A percentile compares a stretch with the other conserved stretches of the same genome.
These are phyloP conservation scores for Mrakia gelida DNA, from an alignment of 768 basidiomycete genomes.

Conservation along the genomic window DNA sequence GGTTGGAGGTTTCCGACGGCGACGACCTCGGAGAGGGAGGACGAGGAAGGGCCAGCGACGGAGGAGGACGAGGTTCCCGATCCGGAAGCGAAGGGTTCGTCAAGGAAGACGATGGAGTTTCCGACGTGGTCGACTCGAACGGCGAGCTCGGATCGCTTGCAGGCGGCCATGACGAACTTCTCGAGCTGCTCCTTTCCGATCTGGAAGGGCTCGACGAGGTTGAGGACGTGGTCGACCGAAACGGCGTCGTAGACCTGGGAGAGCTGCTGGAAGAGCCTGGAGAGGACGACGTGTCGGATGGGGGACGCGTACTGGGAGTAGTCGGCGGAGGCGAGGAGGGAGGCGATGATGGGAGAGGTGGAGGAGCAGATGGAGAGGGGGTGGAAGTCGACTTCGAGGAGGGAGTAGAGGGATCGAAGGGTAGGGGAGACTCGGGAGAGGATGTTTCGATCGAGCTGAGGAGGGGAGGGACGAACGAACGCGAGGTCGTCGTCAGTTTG, in stretches of 20 bases:
- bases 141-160: conserved; percentile 75
- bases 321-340: conserved; percentile 50
- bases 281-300: conserved; percentile 83
- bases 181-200: conserved; percentile 68
- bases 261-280: conserved; percentile 82
- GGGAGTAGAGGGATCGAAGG: conserved; percentile 74
- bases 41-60: conserved; percentile 40
- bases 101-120: conserved; percentile 76
- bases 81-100: conserved; percentile 59
- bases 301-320: conserved; percentile 83
- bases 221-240: conserved; percentile 68
- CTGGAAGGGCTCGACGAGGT: conserved; percentile 68
- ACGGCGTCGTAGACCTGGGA: conserved; percentile 88
- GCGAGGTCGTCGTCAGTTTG: conserved; percentile 9
- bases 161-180: conserved; percentile 89
- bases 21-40: conserved; percentile 37
- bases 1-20: conserved; percentile 55
- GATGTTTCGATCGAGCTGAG: conserved; percentile 72
- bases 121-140: conserved; percentile 84
- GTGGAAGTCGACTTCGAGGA: conserved; percentile 89
- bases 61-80: conserved; percentile 39
- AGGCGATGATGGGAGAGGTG: conserved; percentile 70
- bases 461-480: neutral
- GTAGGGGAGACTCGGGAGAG: conserved; percentile 69
- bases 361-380: conserved; percentile 76